Base-by-base conservation (phyloP, 257 asterid species). In the Linderniella brevidens region DNA sequence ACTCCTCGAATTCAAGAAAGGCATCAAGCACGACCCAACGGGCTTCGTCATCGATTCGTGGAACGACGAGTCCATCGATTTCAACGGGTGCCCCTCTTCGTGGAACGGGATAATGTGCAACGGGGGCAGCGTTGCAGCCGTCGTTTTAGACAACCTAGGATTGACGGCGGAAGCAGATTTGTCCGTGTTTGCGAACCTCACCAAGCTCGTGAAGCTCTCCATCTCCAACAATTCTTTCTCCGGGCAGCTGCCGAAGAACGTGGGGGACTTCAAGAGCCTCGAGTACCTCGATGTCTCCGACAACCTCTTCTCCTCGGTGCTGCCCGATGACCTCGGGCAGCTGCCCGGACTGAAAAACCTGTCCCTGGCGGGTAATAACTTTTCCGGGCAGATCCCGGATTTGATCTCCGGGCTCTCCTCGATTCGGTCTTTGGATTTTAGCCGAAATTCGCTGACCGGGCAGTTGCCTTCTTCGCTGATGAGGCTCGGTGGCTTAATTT, bases 61-160 rank as follows among this genome's bases (percentile, higher is more conserved):
- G 98, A 88, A 76, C 19, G 98, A 88, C 37, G 96, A 88, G 56
- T 84, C 98, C 14, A 88, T 88, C 17, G 98, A 88, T 63, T 88
- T 88, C 72, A 78, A 90, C 48, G 96, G 98, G 14, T 90, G 98
- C 57, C 98, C 96, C 46, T 77, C 98, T 1, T 78, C 98, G 20
- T 90, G 98, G 98, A 90, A 90, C 54, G 98, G 98, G 42, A 84
- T 90, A 25, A 81, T 81, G 96, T 90, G 98, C 46, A 79, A 69
- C 58, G 94, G 93, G 48, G 94, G 79, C n/a, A 85, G 76, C 73
- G 96, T 90, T 17, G 96, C 93, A 5, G 98, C 81, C 0, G 92
- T 90, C 62, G 92, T 74, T 52, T 93, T 90, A 41, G 96, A 90
- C 52, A 68, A 79, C 52, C 61, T 84, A 29, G 87, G 86, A 16